Evolutionary conservation across 2,329 filamentous ascomycete species (phyloP).

Genomic region (Metarhizium brunneum): DNA sequence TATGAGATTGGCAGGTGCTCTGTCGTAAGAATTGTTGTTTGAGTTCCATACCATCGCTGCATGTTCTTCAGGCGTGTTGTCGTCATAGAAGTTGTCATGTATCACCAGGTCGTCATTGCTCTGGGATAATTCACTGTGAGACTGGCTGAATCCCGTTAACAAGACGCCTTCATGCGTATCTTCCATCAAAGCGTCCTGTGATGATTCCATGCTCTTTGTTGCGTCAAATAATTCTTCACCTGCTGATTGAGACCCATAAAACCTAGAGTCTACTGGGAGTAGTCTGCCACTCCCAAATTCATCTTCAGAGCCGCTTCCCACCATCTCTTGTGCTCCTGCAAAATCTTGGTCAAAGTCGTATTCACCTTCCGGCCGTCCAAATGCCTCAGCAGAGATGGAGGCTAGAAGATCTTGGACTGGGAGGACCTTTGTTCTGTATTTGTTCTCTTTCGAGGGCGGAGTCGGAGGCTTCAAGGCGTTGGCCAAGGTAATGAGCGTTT

Average conservation of each 20-base stretch:
- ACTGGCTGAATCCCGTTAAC: slow-evolving; percentile 21
- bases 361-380: slow-evolving; percentile 51
- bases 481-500: slow-evolving; percentile 73
- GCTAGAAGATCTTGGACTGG: slow-evolving; percentile 82
- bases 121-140: slow-evolving; percentile 29
- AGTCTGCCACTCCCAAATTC: slow-evolving; percentile 25
- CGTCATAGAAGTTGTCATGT: slow-evolving; percentile 68
- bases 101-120: slow-evolving; percentile 59
- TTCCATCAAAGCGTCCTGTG: slow-evolving; percentile 22
- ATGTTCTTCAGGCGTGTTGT: slow-evolving; percentile 46
- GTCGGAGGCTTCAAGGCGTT: slow-evolving; percentile 76
- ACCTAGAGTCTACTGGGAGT: slow-evolving; percentile 32
- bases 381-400: slow-evolving; percentile 82
- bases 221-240: slow-evolving; percentile 41
- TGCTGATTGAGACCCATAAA: slow-evolving; percentile 33
- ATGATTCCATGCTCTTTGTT: slow-evolving; percentile 24
- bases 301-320: slow-evolving; percentile 25
- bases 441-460: slow-evolving; percentile 70
- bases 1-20: slow-evolving; percentile 50
- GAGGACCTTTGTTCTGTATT: slow-evolving; percentile 80
- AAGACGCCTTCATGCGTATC: slow-evolving; percentile 28
- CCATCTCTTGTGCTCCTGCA: slow-evolving; percentile 40
- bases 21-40: slow-evolving; percentile 62
- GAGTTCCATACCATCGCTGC: slow-evolving; percentile 77
- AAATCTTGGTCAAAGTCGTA: slow-evolving; percentile 58